Percentiles rank a stretch among this genome's conserved stretches.
These are phyloP conservation scores for Cutaneotrichosporon cyanovorans DNA, from an alignment of 1,284 basidiomycete genomes.

Conservation along the genomic window DNA sequence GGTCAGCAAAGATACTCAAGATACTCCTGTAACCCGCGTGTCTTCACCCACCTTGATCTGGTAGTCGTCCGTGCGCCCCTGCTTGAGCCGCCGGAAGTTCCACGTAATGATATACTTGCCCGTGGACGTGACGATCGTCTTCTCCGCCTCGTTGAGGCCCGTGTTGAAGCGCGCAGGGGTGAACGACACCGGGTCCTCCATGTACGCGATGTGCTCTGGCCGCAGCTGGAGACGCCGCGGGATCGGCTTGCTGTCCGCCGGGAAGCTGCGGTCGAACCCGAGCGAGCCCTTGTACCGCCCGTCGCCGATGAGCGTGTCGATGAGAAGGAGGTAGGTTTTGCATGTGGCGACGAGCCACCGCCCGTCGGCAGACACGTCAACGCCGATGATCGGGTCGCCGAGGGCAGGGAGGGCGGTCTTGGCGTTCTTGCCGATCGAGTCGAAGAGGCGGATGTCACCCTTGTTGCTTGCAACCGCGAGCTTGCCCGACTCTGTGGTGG, in stretches of 20 bases:
- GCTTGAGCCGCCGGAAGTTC: slow-evolving; percentile 94
- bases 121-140: slow-evolving; percentile 91
- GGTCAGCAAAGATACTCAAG: slow-evolving; percentile 4
- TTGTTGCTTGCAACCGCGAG: slow-evolving; percentile 92
- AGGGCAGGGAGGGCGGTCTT: slow-evolving; percentile 96
- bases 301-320: slow-evolving; percentile 90
- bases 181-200: slow-evolving; percentile 81
- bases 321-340: slow-evolving; percentile 86
- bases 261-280: slow-evolving; percentile 94
- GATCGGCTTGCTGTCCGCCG: slow-evolving; percentile 84
- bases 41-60: slow-evolving; percentile 94
- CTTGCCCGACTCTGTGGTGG: slow-evolving; percentile 79
- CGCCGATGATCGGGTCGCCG: slow-evolving; percentile 88
- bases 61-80: slow-evolving; percentile 81
- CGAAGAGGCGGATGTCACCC: slow-evolving; percentile 93
- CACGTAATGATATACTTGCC: slow-evolving; percentile 92
- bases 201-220: slow-evolving; percentile 89
- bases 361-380: slow-evolving; percentile 91
- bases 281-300: slow-evolving; percentile 77
- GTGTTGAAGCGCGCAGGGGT: slow-evolving; percentile 94
- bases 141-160: slow-evolving; percentile 77
- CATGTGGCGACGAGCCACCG: slow-evolving; percentile 95
- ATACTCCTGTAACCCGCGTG: too few relatives aligned
- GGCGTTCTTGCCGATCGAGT: slow-evolving; percentile 95
- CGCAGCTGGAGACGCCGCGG: slow-evolving; percentile 82